A percentile compares a stretch with the other conserved stretches of the same genome.
Evolutionary conservation across 2,329 filamentous ascomycete genomes (phyloP).

Genomic region (Graphilbum fragrans): DNA sequence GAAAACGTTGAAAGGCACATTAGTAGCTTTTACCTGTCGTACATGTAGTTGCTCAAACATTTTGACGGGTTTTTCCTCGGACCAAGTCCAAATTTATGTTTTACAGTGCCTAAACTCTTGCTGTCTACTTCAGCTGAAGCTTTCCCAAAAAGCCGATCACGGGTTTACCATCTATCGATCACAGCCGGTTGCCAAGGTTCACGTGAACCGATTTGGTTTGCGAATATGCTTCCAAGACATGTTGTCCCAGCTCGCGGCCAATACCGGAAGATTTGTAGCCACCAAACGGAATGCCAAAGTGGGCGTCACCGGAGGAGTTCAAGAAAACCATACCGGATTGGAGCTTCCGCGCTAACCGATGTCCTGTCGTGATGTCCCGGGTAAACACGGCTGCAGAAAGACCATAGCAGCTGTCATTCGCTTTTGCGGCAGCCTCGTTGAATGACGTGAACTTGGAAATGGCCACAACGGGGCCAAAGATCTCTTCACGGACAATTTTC

Average conservation of each 20-base stretch:
- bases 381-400: conserved; percentile 47
- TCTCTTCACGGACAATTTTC: conserved; percentile 23
- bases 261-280: conserved; percentile 25
- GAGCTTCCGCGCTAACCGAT: conserved; percentile 36
- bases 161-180: no score
- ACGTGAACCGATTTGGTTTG: no score
- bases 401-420: conserved; percentile 40
- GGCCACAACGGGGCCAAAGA: conserved; percentile 23
- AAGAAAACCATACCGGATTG: conserved; percentile 42
- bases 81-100: no score
- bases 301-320: conserved; percentile 26
- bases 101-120: no score
- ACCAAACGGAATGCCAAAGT: conserved; percentile 40
- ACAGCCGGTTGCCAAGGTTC: no score
- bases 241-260: conserved; percentile 22
- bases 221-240: no score
- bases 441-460: conserved; percentile 21
- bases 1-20: no score
- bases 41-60: no score
- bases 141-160: no score
- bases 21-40: no score
- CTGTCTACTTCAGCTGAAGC: no score
- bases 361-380: conserved; percentile 33
- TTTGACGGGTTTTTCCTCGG: no score
- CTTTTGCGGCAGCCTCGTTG: conserved; percentile 22